phyloP scores from a whole-genome alignment of 495 filamentous ascomycete species.

The Neurospora sp. region DNA sequence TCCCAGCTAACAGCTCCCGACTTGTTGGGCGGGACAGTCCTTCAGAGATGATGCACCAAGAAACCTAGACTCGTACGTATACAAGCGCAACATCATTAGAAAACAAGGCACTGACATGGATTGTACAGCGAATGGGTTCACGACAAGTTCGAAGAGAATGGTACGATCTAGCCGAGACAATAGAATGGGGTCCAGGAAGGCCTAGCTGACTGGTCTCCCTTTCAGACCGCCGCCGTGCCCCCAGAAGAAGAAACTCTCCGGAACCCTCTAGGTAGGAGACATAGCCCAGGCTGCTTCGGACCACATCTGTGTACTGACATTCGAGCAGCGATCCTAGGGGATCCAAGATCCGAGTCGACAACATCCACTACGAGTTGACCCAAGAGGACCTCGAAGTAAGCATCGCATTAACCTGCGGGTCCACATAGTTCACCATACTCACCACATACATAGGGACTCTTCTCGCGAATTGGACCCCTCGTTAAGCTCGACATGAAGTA shows the following conservation, averaged over 20 bases:
- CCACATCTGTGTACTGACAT: conserved; percentile 2
- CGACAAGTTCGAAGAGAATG: conserved; percentile 67
- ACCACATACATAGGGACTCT: conserved; percentile 53
- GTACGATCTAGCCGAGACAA: conserved; percentile 18
- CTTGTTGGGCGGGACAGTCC: conserved; percentile 28
- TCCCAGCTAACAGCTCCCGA: conserved; percentile 24
- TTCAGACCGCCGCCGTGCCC: conserved; percentile 21
- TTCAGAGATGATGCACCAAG: conserved; percentile 38
- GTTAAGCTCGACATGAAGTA: conserved; percentile 63
- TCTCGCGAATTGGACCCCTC: conserved; percentile 66
- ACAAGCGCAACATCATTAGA: conserved; percentile 4
- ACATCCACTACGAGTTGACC: conserved; percentile 87
- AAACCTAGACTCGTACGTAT: conserved; percentile 44
- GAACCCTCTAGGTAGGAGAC: conserved; percentile 41
- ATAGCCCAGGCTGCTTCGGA: neutral
- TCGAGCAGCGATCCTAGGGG: conserved; percentile 39
- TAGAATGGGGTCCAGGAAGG: conserved; percentile 17
- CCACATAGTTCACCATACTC: conserved; percentile 1
- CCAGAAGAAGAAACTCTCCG: conserved; percentile 35
- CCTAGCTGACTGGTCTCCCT: conserved; percentile 14
- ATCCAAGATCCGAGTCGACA: conserved; percentile 75
- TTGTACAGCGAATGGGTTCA: conserved; percentile 75
- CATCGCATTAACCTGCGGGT: neutral
- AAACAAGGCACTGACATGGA: conserved; percentile 7
- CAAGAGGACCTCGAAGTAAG: conserved; percentile 75